Conservation (phyloP, 164 flowering plant genomes). For the Macadamia integrifolia region DNA sequence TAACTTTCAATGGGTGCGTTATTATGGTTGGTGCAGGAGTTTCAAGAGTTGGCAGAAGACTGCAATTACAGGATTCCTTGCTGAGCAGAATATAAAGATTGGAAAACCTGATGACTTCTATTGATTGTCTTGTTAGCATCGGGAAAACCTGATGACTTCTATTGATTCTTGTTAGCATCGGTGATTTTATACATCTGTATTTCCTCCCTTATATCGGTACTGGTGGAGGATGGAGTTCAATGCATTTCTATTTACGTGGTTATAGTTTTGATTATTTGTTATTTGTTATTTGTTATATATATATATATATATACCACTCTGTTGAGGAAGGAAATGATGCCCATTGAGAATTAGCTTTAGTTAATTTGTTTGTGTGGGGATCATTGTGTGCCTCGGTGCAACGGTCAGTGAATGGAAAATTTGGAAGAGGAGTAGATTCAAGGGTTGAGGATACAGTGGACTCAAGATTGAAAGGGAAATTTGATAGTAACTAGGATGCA, state of each 20-base stretch:
- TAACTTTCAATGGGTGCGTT: not conserved
- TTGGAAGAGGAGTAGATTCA: conserved; percentile 1
- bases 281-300: too few species aligned
- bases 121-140: conserved; percentile 17
- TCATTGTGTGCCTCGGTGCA: too few species aligned
- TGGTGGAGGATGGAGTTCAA: not conserved
- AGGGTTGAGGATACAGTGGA: conserved; percentile 12
- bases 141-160: conserved; percentile 79
- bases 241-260: not conserved
- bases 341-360: too few species aligned
- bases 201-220: not conserved
- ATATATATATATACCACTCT: too few species aligned
- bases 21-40: conserved; percentile 51
- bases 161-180: conserved; percentile 17
- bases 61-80: conserved; percentile 54
- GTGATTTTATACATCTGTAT: not conserved
- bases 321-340: too few species aligned
- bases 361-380: too few species aligned
- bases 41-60: conserved; percentile 95
- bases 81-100: conserved; percentile 53
- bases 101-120: conserved; percentile 79
- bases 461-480: conserved; percentile 9
- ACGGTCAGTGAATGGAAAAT: not conserved
- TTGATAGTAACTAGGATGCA: conserved; percentile 6
- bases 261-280: too few species aligned